phyloP scores from a whole-genome alignment of 2,329 filamentous ascomycete genomes.

The Colletotrichum costaricense region DNA sequence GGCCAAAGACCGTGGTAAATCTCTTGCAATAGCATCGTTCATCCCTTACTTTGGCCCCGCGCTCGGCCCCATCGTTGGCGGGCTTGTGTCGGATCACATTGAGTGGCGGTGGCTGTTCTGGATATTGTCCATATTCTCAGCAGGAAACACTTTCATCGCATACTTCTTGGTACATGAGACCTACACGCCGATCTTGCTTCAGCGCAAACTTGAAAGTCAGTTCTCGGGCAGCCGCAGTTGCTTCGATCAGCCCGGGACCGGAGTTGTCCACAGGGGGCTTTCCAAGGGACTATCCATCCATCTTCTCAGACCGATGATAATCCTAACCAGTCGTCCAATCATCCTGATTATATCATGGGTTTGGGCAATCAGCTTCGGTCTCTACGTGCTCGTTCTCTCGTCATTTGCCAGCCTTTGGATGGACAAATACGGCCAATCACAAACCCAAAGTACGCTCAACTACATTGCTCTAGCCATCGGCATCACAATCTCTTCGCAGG shows the following conservation, averaged over 20 bases:
- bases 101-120: no score
- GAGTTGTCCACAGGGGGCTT: not conserved
- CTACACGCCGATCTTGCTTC: not conserved
- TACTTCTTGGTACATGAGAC: not conserved
- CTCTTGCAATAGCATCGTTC: no score
- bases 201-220: not conserved
- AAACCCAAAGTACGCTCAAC: slow-evolving; percentile 57
- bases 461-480: slow-evolving; percentile 64
- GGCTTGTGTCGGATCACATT: no score
- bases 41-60: no score
- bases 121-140: no score
- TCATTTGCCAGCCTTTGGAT: slow-evolving; percentile 63
- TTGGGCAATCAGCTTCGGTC: slow-evolving; percentile 60
- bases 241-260: not conserved
- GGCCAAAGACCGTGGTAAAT: no score
- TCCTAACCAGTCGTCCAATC: slow-evolving; percentile 51
- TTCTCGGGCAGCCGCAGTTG: not conserved
- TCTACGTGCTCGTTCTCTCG: slow-evolving; percentile 63
- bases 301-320: not conserved
- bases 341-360: slow-evolving; percentile 58
- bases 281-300: not conserved
- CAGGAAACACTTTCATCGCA: no score
- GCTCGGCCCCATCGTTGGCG: no score
- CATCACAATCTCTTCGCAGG: slow-evolving; percentile 48
- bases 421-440: slow-evolving; percentile 56